Conservation (phyloP, 139 green algal species). For the Chlamydomonas applanata region DNA sequence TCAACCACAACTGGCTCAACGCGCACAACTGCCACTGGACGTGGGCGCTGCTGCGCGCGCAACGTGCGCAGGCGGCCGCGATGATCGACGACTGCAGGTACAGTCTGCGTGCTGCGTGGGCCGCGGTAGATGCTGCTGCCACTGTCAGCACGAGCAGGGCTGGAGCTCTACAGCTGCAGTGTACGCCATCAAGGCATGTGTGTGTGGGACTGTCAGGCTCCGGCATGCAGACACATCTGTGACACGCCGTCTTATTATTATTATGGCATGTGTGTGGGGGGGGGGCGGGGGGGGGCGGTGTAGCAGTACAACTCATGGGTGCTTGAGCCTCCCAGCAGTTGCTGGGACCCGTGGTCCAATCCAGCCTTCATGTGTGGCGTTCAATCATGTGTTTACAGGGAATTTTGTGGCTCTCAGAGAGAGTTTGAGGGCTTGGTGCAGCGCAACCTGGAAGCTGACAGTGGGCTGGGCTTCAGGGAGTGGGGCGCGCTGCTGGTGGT, state of each 20-base stretch:
- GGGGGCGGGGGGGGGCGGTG: too few species aligned
- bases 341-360: too few species aligned
- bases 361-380: neutral
- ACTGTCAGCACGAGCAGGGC: too few species aligned
- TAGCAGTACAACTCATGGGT: too few species aligned
- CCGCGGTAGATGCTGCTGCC: too few species aligned
- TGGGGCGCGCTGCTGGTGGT: conserved; percentile 38
- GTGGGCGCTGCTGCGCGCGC: conserved; percentile 46
- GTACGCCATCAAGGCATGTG: too few species aligned
- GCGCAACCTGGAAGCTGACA: conserved; percentile 61
- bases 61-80: conserved; percentile 43
- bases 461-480: conserved; percentile 42
- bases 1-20: conserved; percentile 84
- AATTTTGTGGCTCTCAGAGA: neutral
- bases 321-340: too few species aligned
- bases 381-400: neutral
- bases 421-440: conserved; percentile 80
- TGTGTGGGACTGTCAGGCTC: too few species aligned
- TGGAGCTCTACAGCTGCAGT: too few species aligned
- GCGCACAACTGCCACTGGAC: conserved; percentile 59
- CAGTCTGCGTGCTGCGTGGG: too few species aligned
- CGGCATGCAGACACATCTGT: neutral
- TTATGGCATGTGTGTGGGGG: neutral
- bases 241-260: neutral
- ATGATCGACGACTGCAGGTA: conserved; percentile 72